phyloP scores from a whole-genome alignment of 352 stramenopile genomes.

The Globisporangium irregulare region DNA sequence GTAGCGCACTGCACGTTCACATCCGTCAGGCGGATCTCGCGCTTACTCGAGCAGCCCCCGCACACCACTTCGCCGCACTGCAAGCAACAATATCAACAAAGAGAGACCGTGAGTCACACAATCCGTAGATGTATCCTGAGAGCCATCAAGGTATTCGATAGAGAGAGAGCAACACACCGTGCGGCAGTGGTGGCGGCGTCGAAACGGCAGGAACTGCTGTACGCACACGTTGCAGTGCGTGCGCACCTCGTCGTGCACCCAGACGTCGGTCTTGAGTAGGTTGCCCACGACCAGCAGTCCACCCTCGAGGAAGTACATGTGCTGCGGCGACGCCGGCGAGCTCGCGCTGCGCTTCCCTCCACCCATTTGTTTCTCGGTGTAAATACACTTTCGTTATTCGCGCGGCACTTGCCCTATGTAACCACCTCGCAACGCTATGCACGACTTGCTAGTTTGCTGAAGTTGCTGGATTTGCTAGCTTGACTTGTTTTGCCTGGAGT shows the following conservation, averaged over 20 bases:
- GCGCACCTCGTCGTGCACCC: constrained; percentile 64
- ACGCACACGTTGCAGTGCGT: constrained; percentile 82
- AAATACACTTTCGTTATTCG: not conserved
- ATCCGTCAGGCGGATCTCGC: constrained; percentile 67
- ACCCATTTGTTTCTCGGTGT: constrained; percentile 6
- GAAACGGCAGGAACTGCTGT: constrained; percentile 79
- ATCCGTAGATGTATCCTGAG: not conserved
- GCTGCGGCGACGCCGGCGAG: constrained; percentile 27
- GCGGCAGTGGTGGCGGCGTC: constrained; percentile 72
- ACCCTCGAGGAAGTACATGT: constrained; percentile 77
- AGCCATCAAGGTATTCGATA: not conserved
- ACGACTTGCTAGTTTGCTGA: not conserved
- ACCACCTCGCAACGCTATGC: not conserved
- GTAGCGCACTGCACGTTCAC: constrained; percentile 79
- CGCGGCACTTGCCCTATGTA: not conserved
- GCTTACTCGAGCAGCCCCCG: constrained; percentile 66
- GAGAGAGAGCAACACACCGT: constrained; percentile 28
- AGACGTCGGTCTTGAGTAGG: constrained; percentile 61
- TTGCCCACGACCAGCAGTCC: constrained; percentile 69
- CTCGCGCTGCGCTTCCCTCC: constrained; percentile 18
- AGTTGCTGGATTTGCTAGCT: not conserved
- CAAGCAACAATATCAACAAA: not conserved
- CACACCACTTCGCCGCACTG: constrained; percentile 76
- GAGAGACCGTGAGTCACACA: not conserved
- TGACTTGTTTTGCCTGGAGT: not conserved